Percentiles rank a stretch among this genome's conserved stretches.
These are phyloP conservation scores for Teratosphaeria destructans DNA, from an alignment of 2,329 filamentous ascomycete genomes.

Conservation along the genomic window DNA sequence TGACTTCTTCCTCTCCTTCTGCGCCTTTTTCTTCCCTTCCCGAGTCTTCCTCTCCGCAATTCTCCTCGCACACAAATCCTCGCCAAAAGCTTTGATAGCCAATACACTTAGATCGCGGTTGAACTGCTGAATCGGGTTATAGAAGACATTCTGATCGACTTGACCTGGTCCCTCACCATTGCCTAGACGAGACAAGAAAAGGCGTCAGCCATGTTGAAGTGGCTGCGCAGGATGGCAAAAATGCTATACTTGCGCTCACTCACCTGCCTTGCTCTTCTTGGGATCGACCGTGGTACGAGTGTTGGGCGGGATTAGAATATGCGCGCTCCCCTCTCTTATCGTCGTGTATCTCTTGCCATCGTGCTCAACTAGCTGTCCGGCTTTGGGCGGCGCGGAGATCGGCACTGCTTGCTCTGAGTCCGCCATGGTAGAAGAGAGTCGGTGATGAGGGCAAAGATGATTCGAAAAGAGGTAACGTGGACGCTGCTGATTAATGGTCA, in stretches of 20 bases:
- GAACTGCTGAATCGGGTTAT: conserved; percentile 98
- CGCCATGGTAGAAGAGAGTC: conserved; percentile 9
- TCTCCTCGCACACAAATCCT: conserved; percentile 40
- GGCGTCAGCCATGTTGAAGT: conserved; percentile 26
- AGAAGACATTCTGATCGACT: conserved; percentile 73
- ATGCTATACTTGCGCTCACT: conserved; percentile 3
- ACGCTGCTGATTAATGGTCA: background rate
- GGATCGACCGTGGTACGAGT: conserved; percentile 39
- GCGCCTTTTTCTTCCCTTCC: conserved; percentile 20
- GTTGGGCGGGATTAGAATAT: conserved; percentile 52
- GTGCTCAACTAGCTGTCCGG: conserved; percentile 24
- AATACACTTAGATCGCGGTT: conserved; percentile 92
- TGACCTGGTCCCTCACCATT: conserved; percentile 36
- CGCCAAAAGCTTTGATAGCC: conserved; percentile 79
- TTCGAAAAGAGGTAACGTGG: background rate
- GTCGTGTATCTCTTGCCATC: conserved; percentile 35
- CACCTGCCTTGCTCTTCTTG: conserved; percentile 26
- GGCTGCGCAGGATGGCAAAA: conserved; percentile 19
- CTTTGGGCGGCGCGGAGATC: conserved; percentile 12
- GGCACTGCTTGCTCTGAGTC: background rate
- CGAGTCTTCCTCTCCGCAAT: conserved; percentile 21
- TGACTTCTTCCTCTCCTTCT: conserved; percentile 25
- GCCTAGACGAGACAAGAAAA: background rate
- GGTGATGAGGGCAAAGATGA: background rate
- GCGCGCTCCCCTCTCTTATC: conserved; percentile 56